phyloP scores from a whole-genome alignment of 2,329 filamentous ascomycete genomes.

The Lecanicillium sp. region DNA sequence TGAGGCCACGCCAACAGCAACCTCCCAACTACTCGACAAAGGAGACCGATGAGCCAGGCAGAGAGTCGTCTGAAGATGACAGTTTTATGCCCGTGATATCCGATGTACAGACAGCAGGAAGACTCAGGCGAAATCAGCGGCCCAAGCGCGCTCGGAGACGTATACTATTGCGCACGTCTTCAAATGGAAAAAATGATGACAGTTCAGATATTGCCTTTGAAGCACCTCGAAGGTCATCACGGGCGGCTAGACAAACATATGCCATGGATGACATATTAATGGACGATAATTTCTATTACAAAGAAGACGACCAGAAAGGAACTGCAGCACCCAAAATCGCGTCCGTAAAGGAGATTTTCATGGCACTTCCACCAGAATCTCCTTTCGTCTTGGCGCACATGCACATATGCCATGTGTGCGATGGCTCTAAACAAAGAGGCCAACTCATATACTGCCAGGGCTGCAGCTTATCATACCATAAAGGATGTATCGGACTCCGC shows the following conservation, averaged over 20 bases:
- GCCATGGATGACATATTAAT: slow-evolving; percentile 40
- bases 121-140: slow-evolving; percentile 10
- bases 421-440: slow-evolving; percentile 39
- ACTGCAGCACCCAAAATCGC: slow-evolving; percentile 43
- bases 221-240: slow-evolving; percentile 37
- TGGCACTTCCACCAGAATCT: slow-evolving; percentile 49
- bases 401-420: slow-evolving; percentile 64
- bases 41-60: no score
- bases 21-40: no score
- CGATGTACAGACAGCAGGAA: slow-evolving; percentile 21
- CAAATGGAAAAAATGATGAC: slow-evolving; percentile 11
- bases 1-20: no score
- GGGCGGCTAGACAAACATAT: slow-evolving; percentile 33
- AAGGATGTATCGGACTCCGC: slow-evolving; percentile 68
- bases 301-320: slow-evolving; percentile 34
- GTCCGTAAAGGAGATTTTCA: slow-evolving; percentile 68
- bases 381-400: slow-evolving; percentile 65
- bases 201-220: slow-evolving; percentile 38
- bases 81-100: slow-evolving; percentile 28
- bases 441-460: slow-evolving; percentile 82
- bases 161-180: not conserved
- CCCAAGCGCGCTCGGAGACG: slow-evolving; percentile 11
- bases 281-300: slow-evolving; percentile 50
- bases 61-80: slow-evolving; percentile 14
- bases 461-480: slow-evolving; percentile 78